Evolutionary conservation across 306 rosid genomes (phyloP), one percentile per base, ranked within the genome.

Genomic region (Alnus rubra): DNA sequence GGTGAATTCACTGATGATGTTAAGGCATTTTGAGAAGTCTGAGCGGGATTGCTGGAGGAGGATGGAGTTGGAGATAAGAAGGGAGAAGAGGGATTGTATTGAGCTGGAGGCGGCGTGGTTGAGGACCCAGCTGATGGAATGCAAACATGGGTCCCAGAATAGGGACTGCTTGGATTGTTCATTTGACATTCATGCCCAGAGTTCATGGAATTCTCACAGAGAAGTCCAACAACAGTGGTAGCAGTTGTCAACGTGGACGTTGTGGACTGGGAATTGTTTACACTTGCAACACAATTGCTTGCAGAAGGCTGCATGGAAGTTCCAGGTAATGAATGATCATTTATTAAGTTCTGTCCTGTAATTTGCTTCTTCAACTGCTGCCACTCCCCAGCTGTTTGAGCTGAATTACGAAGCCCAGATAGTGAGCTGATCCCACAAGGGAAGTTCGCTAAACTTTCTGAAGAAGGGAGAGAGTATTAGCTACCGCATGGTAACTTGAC

Each of bases 201-300:
- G 76, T 91, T 93, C 91, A 95, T 88, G 9, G 99, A 96, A 83
- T 96, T 93, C 79, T 96, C 98, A 80, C 86, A 97, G 67, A 93
- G 94, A 77, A 93, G 94, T 56, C 99, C 98, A 74, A 84, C 99
- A 70, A 96, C 89, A 76, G 98, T 91, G 84, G 96, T 93, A 53
- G 94, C 80, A 73, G 90, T 80, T 76, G 97, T 82, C 42, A 96
- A 80, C 69, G 98, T 80, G 54, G 98, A 85, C 28, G 91, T 89
- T 49, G 93, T 51, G 84, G 85, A 88, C 78, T 81, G 80, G 71
- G 79, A 49, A 70, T 85, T 93, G 88, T 85, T 92, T 84, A 89
- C 91, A 84, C 86, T 88, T 79, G 87, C 82, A 85, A 90, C 84
- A 52, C 98, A 95, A 82, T 89, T 91, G 85, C 84, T 85, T 73